These are phyloP conservation scores for Neurospora sp. DNA, from an alignment of 495 filamentous ascomycete species.

Conservation along the genomic window DNA sequence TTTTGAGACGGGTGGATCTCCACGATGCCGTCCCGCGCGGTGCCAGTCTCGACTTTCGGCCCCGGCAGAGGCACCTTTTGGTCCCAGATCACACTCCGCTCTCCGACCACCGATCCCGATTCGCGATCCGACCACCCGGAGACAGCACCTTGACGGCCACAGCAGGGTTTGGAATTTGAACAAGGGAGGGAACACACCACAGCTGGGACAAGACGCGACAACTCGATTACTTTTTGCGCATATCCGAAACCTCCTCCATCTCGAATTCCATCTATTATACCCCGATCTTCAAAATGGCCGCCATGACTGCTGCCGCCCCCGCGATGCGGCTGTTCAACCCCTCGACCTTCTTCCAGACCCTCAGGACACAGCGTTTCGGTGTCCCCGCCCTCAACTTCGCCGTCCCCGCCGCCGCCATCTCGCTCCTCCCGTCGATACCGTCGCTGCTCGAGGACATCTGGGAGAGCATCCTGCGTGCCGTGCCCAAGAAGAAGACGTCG, in stretches of 20 bases:
- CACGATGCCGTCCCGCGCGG: not conserved
- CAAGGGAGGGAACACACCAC: not conserved
- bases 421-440: constrained; percentile 40
- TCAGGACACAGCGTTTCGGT: constrained; percentile 27
- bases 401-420: constrained; percentile 44
- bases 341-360: constrained; percentile 26
- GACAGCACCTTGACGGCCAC: not conserved
- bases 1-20: not conserved
- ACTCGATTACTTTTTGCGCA: not conserved
- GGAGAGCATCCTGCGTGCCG: constrained; percentile 84
- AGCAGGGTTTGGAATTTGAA: not conserved
- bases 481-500: constrained; percentile 98
- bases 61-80: not conserved
- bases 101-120: not conserved
- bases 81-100: not conserved
- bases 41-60: not conserved
- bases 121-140: not conserved
- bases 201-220: not conserved
- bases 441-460: constrained; percentile 65
- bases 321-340: constrained; percentile 29
- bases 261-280: not conserved
- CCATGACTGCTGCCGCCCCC: constrained; percentile 14
- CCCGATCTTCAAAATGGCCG: constrained; percentile 19
- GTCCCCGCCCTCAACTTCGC: constrained; percentile 39
- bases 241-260: not conserved